Evolutionary conservation across 805 yeast genomes (phyloP).

Genomic region (Candida saitoana): DNA sequence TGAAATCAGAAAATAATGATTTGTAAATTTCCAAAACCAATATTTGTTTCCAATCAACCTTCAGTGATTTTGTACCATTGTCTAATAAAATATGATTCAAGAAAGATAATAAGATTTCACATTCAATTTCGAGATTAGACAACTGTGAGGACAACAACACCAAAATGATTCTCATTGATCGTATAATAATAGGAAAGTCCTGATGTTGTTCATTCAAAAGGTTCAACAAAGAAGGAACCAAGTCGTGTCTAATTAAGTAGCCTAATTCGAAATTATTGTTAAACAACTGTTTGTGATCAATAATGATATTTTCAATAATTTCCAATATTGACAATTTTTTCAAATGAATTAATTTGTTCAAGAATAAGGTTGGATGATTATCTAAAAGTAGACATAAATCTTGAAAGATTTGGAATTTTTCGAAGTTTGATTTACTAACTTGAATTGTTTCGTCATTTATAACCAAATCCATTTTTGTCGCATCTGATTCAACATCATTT

Average conservation of each 20-base stretch:
- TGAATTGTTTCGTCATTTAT: slow-evolving; percentile 40
- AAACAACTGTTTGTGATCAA: slow-evolving; percentile 58
- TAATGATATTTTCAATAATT: slow-evolving; percentile 71
- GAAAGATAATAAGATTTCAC: slow-evolving; percentile 74
- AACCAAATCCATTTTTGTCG: slow-evolving; percentile 14
- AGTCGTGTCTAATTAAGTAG: slow-evolving; percentile 57
- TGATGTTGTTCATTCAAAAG: slow-evolving; percentile 50
- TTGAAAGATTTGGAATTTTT: slow-evolving; percentile 63
- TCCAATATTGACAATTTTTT: slow-evolving; percentile 70
- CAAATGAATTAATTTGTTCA: slow-evolving; percentile 51
- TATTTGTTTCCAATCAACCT: slow-evolving; percentile 61
- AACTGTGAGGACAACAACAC: slow-evolving; percentile 58
- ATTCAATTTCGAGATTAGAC: slow-evolving; percentile 61
- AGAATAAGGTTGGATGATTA: slow-evolving; percentile 49
- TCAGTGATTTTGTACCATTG: slow-evolving; percentile 30
- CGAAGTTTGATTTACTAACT: slow-evolving; percentile 55
- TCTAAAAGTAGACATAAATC: slow-evolving; percentile 72
- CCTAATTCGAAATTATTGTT: slow-evolving; percentile 59
- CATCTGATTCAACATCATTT: slow-evolving; percentile 16
- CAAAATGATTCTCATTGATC: slow-evolving; percentile 70
- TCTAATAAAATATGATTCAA: slow-evolving; percentile 67
- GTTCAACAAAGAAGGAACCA: slow-evolving; percentile 73
- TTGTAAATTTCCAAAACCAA: slow-evolving; percentile 71
- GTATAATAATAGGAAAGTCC: slow-evolving; percentile 65
- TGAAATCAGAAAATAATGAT: slow-evolving; percentile 54